Evolutionary conservation across 495 filamentous ascomycete genomes (phyloP).

Genomic region (Neurospora pannonica): DNA sequence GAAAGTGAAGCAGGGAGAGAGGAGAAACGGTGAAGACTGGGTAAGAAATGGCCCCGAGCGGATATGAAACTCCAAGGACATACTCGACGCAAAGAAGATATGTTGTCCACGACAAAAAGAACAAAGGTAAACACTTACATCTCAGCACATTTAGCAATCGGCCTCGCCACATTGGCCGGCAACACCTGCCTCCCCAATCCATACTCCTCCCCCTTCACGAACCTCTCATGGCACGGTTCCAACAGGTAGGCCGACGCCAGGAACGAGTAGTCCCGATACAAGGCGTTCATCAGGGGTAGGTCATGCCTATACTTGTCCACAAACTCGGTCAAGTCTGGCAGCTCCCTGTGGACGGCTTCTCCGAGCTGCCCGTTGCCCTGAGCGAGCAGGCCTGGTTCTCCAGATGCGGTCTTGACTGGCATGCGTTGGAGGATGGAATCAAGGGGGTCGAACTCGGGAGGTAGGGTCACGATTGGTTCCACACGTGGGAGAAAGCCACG

Average conservation of each 20-base stretch:
- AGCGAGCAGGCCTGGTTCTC: slow-evolving; percentile 68
- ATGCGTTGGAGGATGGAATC: slow-evolving; percentile 62
- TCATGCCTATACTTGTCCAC: slow-evolving; percentile 63
- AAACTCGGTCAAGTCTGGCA: slow-evolving; percentile 64
- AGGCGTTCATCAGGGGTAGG: slow-evolving; percentile 65
- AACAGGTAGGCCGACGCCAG: slow-evolving; percentile 78
- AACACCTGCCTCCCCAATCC: slow-evolving; percentile 64
- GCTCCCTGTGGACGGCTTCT: slow-evolving; percentile 50
- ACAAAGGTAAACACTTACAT: slow-evolving; percentile 48
- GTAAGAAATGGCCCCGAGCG: slow-evolving; percentile 2
- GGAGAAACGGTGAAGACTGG: neutral
- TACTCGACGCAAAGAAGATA: neutral
- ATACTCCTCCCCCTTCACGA: slow-evolving; percentile 56
- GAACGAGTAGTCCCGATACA: slow-evolving; percentile 87
- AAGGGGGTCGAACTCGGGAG: slow-evolving; percentile 58
- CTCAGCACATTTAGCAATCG: slow-evolving; percentile 68
- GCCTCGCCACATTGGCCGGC: slow-evolving; percentile 59
- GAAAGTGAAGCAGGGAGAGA: neutral
- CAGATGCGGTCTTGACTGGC: slow-evolving; percentile 60
- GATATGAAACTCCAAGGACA: neutral
- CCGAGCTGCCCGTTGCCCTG: slow-evolving; percentile 50
- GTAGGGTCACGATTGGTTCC: slow-evolving; percentile 52
- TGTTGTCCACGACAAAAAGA: neutral
- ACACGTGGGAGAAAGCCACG: slow-evolving; percentile 68
- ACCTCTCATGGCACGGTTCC: slow-evolving; percentile 84